These are phyloP conservation scores for Collybia mongolica DNA, from an alignment of 768 basidiomycete species.

Conservation along the genomic window DNA sequence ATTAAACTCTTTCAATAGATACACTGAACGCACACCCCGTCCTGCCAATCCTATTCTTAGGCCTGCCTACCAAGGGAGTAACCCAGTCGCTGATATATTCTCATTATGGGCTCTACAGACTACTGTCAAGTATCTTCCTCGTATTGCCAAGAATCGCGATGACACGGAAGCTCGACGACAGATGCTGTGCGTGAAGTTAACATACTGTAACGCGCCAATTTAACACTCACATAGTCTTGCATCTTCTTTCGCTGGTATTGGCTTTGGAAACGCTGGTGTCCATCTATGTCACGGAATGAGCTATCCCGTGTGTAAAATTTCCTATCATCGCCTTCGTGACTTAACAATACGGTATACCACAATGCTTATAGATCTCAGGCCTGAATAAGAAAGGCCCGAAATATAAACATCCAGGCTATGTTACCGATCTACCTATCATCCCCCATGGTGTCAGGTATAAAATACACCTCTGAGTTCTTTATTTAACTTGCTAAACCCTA, in stretches of 20 bases:
- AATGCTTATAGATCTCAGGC: slow-evolving; percentile 69
- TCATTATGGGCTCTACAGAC: slow-evolving; percentile 91
- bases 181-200: slow-evolving; percentile 66
- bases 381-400: slow-evolving; percentile 93
- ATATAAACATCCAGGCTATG: slow-evolving; percentile 90
- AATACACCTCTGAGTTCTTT: not conserved
- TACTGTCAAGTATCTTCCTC: slow-evolving; percentile 85
- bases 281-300: slow-evolving; percentile 91
- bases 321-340: not conserved
- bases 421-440: slow-evolving; percentile 83
- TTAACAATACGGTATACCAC: not conserved
- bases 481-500: not conserved
- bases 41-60: slow-evolving; percentile 88
- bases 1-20: slow-evolving; percentile 39
- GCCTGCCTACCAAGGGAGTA: slow-evolving; percentile 92
- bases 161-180: slow-evolving; percentile 84
- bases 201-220: not conserved
- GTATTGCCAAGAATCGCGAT: slow-evolving; percentile 74
- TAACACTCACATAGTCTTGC: slow-evolving; percentile 60
- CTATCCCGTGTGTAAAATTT: slow-evolving; percentile 61
- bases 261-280: slow-evolving; percentile 92
- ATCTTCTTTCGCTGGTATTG: slow-evolving; percentile 92
- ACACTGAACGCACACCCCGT: slow-evolving; percentile 85
- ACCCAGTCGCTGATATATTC: slow-evolving; percentile 95
- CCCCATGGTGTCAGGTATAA: slow-evolving; percentile 83